phyloP scores from a whole-genome alignment of 1,284 basidiomycete species.

The Puccinia novopanici region DNA sequence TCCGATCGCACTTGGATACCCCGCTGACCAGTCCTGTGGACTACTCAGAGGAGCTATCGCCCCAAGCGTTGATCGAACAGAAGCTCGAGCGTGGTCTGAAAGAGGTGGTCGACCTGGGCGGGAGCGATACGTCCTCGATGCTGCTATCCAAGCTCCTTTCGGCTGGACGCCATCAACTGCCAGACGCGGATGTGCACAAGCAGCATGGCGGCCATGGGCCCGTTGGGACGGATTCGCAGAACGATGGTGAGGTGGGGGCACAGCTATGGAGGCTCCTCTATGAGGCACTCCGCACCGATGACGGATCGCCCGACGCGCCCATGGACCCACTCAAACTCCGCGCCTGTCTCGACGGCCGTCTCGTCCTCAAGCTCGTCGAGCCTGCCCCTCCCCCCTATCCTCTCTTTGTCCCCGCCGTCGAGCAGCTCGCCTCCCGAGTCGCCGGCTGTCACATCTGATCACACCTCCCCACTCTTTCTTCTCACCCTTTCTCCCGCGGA shows the following conservation, averaged over 20 bases:
- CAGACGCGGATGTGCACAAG: background rate
- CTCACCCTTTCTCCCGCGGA: too few species aligned
- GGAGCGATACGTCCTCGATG: background rate
- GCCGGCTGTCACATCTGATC: background rate
- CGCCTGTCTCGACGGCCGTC: conserved; percentile 36
- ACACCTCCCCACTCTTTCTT: background rate
- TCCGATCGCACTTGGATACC: background rate
- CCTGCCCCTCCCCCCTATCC: conserved; percentile 16
- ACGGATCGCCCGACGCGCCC: background rate
- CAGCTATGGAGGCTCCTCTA: conserved; percentile 20
- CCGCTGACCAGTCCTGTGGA: background rate
- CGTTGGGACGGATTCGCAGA: background rate
- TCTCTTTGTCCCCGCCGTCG: background rate
- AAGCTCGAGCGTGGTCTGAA: background rate
- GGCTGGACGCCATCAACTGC: background rate
- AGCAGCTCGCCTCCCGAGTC: background rate
- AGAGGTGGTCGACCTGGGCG: background rate
- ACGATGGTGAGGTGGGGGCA: background rate
- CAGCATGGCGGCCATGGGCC: background rate
- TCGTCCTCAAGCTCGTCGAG: conserved; percentile 35
- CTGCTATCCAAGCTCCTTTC: background rate
- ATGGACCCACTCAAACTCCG: conserved; percentile 24
- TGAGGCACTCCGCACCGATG: background rate
- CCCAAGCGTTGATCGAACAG: conserved; percentile 26
- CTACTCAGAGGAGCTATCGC: background rate